Percentiles rank a stretch among this genome's conserved stretches.
Evolutionary conservation across 495 filamentous ascomycete species (phyloP).

Genomic region (Aspergillus kassunensis): DNA sequence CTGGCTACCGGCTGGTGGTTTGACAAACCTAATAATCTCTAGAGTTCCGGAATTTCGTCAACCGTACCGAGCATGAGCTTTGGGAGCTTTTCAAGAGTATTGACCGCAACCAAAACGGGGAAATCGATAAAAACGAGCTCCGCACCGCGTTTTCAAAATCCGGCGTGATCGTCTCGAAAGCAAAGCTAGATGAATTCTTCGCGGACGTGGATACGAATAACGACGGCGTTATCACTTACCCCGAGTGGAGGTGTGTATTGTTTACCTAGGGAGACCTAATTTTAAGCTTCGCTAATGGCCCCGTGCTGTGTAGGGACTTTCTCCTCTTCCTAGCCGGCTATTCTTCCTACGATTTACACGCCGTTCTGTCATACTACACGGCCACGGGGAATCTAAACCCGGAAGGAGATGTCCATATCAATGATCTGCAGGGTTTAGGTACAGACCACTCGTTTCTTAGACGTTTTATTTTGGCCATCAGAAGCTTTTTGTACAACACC

Average conservation of each 20-base stretch:
- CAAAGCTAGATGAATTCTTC: slow-evolving; percentile 82
- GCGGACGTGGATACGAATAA: slow-evolving; percentile 82
- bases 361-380: slow-evolving; percentile 88
- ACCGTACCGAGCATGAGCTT: slow-evolving; percentile 78
- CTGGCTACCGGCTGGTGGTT: slow-evolving; percentile 15
- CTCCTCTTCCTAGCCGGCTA: slow-evolving; percentile 86
- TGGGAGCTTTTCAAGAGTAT: slow-evolving; percentile 79
- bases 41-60: slow-evolving; percentile 89
- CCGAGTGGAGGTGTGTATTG: slow-evolving; percentile 85
- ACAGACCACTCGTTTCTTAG: slow-evolving; percentile 72
- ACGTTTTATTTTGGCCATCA: slow-evolving; percentile 33
- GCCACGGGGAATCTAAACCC: slow-evolving; percentile 85
- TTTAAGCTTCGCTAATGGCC: slow-evolving; percentile 11
- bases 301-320: slow-evolving; percentile 65
- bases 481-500: slow-evolving; percentile 39
- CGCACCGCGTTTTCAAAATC: slow-evolving; percentile 69
- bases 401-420: slow-evolving; percentile 92
- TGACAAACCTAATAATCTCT: slow-evolving; percentile 27
- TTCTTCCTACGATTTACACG: slow-evolving; percentile 63
- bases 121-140: slow-evolving; percentile 82
- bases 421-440: slow-evolving; percentile 94
- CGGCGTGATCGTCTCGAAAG: slow-evolving; percentile 71
- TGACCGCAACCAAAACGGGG: slow-evolving; percentile 81
- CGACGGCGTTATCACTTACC: slow-evolving; percentile 84
- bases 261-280: slow-evolving; percentile 5